These are phyloP conservation scores for Anthoceros angustus DNA, from an alignment of 225 moss, liverwort and hornwort genomes.

Conservation along the genomic window DNA sequence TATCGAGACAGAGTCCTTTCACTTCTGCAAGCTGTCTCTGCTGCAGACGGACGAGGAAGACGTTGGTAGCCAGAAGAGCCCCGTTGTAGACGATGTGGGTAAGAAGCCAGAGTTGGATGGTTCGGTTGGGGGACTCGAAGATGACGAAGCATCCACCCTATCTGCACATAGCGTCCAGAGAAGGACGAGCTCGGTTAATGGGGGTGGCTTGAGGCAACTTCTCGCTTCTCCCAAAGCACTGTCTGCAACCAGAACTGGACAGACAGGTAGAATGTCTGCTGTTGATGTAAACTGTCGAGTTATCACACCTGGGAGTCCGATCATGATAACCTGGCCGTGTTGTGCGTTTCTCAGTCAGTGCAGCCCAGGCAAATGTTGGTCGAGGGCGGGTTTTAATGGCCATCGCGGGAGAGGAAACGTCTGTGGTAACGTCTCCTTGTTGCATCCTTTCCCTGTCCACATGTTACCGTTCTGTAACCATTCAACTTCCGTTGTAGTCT, in stretches of 20 bases:
- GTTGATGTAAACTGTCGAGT: not conserved
- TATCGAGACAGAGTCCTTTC: conserved; percentile 74
- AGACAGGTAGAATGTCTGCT: not conserved
- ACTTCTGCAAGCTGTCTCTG: conserved; percentile 88
- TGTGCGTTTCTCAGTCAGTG: conserved; percentile 2
- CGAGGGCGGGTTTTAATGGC: conserved; percentile 32
- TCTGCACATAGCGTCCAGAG: not conserved
- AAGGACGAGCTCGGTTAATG: not conserved
- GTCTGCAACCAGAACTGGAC: not conserved
- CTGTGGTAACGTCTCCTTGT: conserved; percentile 28
- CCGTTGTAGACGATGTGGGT: not conserved
- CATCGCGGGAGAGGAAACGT: conserved; percentile 63
- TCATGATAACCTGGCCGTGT: conserved; percentile 7
- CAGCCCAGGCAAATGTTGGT: not conserved
- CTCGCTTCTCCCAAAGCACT: not conserved
- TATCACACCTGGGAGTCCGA: not conserved
- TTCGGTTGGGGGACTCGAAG: not conserved
- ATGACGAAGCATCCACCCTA: not conserved
- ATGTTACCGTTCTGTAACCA: conserved; percentile 6
- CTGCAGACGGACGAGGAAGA: conserved; percentile 21
- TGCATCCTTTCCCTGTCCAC: not conserved
- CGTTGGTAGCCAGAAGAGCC: conserved; percentile 4
- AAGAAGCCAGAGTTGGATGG: not conserved
- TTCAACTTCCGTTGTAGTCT: not conserved
- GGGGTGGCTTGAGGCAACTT: conserved; percentile 1